Conservation (phyloP, 2,329 filamentous ascomycete species). For the Neonectria punicea region DNA sequence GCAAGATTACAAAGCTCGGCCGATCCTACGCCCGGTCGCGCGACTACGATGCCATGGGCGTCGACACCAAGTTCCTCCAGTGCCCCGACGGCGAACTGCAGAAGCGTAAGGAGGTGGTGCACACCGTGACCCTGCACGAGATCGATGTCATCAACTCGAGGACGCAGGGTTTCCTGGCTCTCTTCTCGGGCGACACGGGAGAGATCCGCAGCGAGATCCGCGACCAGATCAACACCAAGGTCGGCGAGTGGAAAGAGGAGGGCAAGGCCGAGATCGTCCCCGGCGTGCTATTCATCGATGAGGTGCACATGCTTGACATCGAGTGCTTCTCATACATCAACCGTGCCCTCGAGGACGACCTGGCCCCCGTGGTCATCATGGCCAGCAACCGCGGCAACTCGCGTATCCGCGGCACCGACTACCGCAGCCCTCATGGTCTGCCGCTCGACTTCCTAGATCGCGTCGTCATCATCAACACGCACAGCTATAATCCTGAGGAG, state of each 20-base stretch:
- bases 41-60: conserved; percentile 99
- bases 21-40: conserved; percentile 93
- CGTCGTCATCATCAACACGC: conserved; percentile 95
- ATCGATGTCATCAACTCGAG: conserved; percentile 99
- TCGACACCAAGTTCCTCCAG: conserved; percentile 97
- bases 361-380: conserved; percentile 99
- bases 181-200: conserved; percentile 97
- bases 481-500: conserved; percentile 83
- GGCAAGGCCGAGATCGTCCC: conserved; percentile 98
- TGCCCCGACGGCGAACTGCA: conserved; percentile 98
- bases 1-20: conserved; percentile 97
- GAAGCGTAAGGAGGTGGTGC: conserved; percentile 95
- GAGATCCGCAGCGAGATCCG: conserved; percentile 97
- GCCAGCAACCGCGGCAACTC: conserved; percentile 95
- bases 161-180: conserved; percentile 96
- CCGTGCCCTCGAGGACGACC: conserved; percentile 91
- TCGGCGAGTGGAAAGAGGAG: conserved; percentile 99
- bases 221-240: conserved; percentile 99
- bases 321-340: conserved; percentile 99
- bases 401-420: conserved; percentile 91
- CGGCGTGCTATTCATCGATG: conserved; percentile 96
- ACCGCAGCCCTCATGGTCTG: conserved; percentile 91
- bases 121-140: conserved; percentile 96
- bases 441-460: conserved; percentile 96
- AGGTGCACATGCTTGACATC: conserved; percentile 99